Base-by-base conservation (phyloP, 768 basidiomycete genomes). In the Gloeostereum incarnatum region DNA sequence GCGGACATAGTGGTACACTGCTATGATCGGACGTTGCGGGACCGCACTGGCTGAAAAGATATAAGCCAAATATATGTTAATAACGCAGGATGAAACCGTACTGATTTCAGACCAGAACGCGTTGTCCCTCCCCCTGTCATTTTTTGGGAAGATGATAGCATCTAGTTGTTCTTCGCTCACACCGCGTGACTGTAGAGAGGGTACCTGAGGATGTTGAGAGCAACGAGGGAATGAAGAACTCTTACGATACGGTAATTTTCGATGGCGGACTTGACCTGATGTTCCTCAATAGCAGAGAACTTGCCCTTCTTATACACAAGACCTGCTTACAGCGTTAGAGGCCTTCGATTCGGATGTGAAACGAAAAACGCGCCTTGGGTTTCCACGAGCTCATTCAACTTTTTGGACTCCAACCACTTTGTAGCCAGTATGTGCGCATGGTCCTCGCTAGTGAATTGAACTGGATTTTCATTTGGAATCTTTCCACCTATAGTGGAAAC, bases 271-370 rank as follows among this genome's bases (percentile, higher is more conserved):
- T 60, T 68, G 1, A 89, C 56, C 44, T 79, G 78, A 18, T 75
- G 68, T 41, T 78, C 81, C 50, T 91, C 87, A 29, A 77, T 76
- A 0, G 79, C 73, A 18, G 85, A 87, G 49, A 91, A 91, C 52
- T 86, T 89, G 10, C 87, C 87, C 57, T 88, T 88, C 60, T 81
- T 88, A 56, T 86, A 89, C 2, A 84, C 71, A n/a, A 90, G 71
- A 22, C 85, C 86, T 89, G 41, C 17, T 43, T 31, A 2, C 31
- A 39, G 45, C 43, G 10, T 33, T 39, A 21, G 25, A 36, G 19
- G 16, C 16, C 22, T 23, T 26, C 9, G 18, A 26, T 24, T 11
- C 16, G 19, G 23, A 34, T 22, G 17, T 31, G 31, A 14, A 8
- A 5, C 30, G 14, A 3, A 10, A 14, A 24, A 31, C 41, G 8